A percentile compares a stretch with the other conserved stretches of the same genome.
These are phyloP conservation scores for Meredithiella fracta DNA, from an alignment of 2,329 filamentous ascomycete genomes.

Conservation along the genomic window DNA sequence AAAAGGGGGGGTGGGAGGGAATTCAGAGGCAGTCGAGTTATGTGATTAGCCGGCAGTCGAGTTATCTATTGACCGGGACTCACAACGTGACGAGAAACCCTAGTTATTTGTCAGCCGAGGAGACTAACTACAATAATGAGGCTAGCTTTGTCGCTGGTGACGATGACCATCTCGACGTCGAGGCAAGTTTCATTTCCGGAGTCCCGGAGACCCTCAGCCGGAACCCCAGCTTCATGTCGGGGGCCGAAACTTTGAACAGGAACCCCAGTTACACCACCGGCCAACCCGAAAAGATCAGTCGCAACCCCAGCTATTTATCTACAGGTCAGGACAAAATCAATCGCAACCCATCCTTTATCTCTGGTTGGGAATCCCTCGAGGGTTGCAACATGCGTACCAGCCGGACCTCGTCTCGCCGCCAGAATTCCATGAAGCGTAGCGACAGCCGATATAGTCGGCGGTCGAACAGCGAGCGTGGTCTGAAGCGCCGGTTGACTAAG, in stretches of 20 bases:
- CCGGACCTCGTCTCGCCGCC: neutral
- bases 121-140: neutral
- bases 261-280: conserved; percentile 6
- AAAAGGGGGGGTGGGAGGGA: conserved; percentile 3
- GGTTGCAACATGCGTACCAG: neutral
- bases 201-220: neutral
- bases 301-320: conserved; percentile 1
- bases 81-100: conserved; percentile 5
- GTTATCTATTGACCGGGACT: conserved; percentile 4
- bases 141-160: conserved; percentile 2
- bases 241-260: neutral
- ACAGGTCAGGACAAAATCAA: conserved; percentile 7
- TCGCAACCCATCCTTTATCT: conserved; percentile 8
- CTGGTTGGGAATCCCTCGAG: neutral
- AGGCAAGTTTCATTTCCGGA: neutral
- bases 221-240: conserved; percentile 2
- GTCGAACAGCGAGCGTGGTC: conserved; percentile 20
- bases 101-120: conserved; percentile 8
- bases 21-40: conserved; percentile 10
- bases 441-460: conserved; percentile 10
- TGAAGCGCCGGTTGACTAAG: conserved; percentile 67
- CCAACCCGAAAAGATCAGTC: conserved; percentile 1
- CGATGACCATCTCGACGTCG: neutral
- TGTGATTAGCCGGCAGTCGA: conserved; percentile 5
- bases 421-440: conserved; percentile 2